These are phyloP conservation scores for Ophiostoma sp. DNA, from an alignment of 2,329 filamentous ascomycete genomes.

Conservation along the genomic window DNA sequence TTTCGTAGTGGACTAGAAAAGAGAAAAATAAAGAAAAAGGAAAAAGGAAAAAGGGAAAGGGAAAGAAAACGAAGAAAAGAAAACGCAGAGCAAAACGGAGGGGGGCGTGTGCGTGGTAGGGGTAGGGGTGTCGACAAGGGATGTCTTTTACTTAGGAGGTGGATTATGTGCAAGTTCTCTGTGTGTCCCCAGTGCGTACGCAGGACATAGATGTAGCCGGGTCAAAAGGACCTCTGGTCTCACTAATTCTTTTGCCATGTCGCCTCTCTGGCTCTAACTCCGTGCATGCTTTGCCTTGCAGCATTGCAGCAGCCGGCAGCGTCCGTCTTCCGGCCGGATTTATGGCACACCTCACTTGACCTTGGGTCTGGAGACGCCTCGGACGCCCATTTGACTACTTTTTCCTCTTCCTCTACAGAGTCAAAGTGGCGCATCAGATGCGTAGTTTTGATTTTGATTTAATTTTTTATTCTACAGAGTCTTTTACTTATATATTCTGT, in stretches of 20 bases:
- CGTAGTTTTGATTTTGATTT: neutral
- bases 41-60: neutral
- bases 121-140: neutral
- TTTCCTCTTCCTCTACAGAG: neutral
- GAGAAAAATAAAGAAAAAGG: conserved; percentile 6
- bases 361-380: conserved; percentile 8
- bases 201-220: too few species aligned
- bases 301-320: neutral
- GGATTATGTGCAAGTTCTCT: too few species aligned
- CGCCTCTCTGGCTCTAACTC: neutral
- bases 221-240: neutral
- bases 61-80: neutral
- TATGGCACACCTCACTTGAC: conserved; percentile 12
- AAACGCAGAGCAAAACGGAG: neutral
- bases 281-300: neutral
- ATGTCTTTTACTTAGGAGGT: neutral
- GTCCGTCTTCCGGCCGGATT: neutral
- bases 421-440: neutral
- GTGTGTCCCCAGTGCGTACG: too few species aligned
- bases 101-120: neutral
- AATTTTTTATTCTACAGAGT: neutral
- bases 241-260: neutral
- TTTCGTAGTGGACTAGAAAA: neutral
- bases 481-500: too few species aligned
- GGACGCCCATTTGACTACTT: neutral